Evolutionary conservation across 441 rosid genomes (phyloP).

Genomic region (Gossypium trilobum): DNA sequence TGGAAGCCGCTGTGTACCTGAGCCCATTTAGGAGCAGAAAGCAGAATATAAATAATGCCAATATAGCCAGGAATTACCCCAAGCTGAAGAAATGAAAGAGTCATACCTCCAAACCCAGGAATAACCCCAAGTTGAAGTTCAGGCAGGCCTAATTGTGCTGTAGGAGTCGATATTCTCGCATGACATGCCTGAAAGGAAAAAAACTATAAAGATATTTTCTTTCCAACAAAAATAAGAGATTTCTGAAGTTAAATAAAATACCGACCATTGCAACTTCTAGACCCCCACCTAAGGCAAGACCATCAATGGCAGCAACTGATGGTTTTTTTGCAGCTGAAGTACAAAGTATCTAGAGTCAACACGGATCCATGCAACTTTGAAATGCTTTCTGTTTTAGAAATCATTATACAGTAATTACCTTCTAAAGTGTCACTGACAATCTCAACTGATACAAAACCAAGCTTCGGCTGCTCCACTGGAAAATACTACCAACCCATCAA

Average conservation of each 20-base stretch:
- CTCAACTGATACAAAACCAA: slow-evolving; percentile 55
- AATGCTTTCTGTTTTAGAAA: not conserved
- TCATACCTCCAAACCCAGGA: slow-evolving; percentile 87
- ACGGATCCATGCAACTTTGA: slow-evolving; percentile 8
- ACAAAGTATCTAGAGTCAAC: slow-evolving; percentile 22
- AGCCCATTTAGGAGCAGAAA: slow-evolving; percentile 22
- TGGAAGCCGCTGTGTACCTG: slow-evolving; percentile 97
- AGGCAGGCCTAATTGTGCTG: slow-evolving; percentile 78
- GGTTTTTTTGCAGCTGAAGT: slow-evolving; percentile 73
- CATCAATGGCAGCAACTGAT: slow-evolving; percentile 95
- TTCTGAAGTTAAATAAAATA: not conserved
- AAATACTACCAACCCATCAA: slow-evolving; percentile 18
- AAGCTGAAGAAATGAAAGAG: slow-evolving; percentile 35
- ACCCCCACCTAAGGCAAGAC: slow-evolving; percentile 96
- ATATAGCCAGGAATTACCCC: slow-evolving; percentile 51
- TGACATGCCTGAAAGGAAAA: slow-evolving; percentile 58
- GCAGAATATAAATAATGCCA: slow-evolving; percentile 3
- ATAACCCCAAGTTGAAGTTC: slow-evolving; percentile 91
- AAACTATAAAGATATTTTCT: not conserved
- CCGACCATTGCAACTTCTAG: slow-evolving; percentile 83
- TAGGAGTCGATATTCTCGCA: slow-evolving; percentile 76
- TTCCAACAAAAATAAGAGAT: not conserved
- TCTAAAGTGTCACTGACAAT: slow-evolving; percentile 55
- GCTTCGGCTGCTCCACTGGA: slow-evolving; percentile 47
- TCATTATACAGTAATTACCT: slow-evolving; percentile 37